Percentiles rank a stretch among this genome's conserved stretches.
Evolutionary conservation across 805 yeast genomes (phyloP).

Genomic region (Saccharomyces paradoxus): DNA sequence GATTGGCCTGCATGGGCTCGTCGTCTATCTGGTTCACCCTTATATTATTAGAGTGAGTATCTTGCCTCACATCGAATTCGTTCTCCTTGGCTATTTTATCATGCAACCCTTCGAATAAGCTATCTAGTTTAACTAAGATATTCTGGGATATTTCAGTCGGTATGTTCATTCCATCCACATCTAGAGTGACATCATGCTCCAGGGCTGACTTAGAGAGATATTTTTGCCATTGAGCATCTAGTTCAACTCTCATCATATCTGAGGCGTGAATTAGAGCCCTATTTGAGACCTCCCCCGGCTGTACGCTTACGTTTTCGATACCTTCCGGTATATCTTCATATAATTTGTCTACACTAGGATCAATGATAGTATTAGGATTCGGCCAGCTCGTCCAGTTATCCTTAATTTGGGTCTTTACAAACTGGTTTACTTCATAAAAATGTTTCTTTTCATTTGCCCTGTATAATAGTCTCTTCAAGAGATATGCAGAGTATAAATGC

Average conservation of each 20-base stretch:
- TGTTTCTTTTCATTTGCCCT: conserved; percentile 23
- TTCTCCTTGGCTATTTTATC: conserved; percentile 19
- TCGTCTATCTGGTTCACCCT: neutral
- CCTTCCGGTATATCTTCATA: conserved; percentile 17
- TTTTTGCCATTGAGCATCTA: conserved; percentile 25
- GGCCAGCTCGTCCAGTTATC: conserved; percentile 59
- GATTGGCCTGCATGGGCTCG: conserved; percentile 5
- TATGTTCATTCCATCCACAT: conserved; percentile 19
- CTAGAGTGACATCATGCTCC: conserved; percentile 11
- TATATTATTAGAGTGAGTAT: neutral
- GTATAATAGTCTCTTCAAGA: conserved; percentile 27
- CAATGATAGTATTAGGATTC: conserved; percentile 24
- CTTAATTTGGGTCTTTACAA: conserved; percentile 30
- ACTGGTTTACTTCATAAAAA: conserved; percentile 30
- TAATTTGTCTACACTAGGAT: conserved; percentile 21
- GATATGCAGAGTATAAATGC: conserved; percentile 54
- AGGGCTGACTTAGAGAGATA: conserved; percentile 14
- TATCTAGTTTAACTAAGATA: conserved; percentile 21
- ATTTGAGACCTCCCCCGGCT: conserved; percentile 21
- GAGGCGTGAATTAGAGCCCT: conserved; percentile 19
- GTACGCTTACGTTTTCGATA: neutral
- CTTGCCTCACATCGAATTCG: conserved; percentile 15
- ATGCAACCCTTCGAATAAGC: conserved; percentile 23
- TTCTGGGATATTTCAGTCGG: conserved; percentile 14
- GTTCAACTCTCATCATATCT: conserved; percentile 21